phyloP scores from a whole-genome alignment of 176 grass and related monocot species.

The Luzula sylvatica region DNA sequence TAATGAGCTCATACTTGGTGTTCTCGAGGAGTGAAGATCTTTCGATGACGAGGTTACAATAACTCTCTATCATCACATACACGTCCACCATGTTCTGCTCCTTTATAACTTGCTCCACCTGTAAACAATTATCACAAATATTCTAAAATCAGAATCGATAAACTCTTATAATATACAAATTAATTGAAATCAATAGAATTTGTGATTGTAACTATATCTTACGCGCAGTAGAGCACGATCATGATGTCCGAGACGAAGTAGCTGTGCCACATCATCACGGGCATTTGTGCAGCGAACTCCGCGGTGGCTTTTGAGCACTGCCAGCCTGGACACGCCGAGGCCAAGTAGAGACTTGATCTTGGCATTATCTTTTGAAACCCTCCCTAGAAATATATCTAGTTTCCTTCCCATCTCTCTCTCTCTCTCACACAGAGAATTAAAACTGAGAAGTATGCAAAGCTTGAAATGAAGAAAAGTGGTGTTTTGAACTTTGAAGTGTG shows the following conservation, averaged over 20 bases:
- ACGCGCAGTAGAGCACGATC: conserved; percentile 73
- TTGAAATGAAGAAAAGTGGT: too few relatives aligned
- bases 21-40: conserved; percentile 38
- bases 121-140: not conserved
- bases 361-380: conserved; percentile 50
- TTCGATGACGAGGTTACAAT: conserved; percentile 53
- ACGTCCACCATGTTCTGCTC: conserved; percentile 61
- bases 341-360: conserved; percentile 41
- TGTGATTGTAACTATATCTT: not conserved
- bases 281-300: conserved; percentile 45
- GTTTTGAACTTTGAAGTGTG: too few relatives aligned
- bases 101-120: conserved; percentile 68
- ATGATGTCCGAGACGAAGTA: conserved; percentile 52
- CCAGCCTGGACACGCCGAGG: conserved; percentile 32
- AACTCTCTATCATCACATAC: conserved; percentile 47
- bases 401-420: conserved; percentile 41
- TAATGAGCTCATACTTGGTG: conserved; percentile 17
- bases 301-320: conserved; percentile 48
- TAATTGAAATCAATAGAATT: not conserved
- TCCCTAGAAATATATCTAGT: conserved; percentile 63
- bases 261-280: conserved; percentile 60
- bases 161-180: too few relatives aligned
- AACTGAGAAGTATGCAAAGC: too few relatives aligned
- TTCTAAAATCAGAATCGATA: not conserved
- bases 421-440: too few relatives aligned